A percentile compares a stretch with the other conserved stretches of the same genome.
Evolutionary conservation across 352 stramenopile genomes (phyloP).

Genomic region (Pythium rishiriense): DNA sequence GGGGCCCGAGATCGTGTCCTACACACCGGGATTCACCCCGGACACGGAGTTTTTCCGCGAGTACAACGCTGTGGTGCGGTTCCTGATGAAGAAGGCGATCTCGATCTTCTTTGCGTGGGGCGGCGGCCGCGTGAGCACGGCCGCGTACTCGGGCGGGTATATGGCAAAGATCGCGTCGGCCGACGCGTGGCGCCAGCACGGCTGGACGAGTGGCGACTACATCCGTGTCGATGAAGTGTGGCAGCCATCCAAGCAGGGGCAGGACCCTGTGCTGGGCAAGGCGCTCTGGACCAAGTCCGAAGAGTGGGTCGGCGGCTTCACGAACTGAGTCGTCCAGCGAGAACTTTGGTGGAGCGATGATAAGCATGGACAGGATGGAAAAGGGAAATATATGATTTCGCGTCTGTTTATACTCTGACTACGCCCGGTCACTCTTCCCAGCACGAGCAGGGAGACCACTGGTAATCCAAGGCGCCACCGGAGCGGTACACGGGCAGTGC

Average conservation of each 20-base stretch:
- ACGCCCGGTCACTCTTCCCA: not conserved
- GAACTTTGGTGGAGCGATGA: too few species aligned
- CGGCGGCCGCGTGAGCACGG: slow-evolving; percentile 18
- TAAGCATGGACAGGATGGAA: not conserved
- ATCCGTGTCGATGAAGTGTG: slow-evolving; percentile 30
- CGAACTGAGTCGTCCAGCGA: too few species aligned
- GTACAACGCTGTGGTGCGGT: slow-evolving; percentile 2
- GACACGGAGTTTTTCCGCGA: slow-evolving; percentile 29
- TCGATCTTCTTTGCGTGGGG: not conserved
- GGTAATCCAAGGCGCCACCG: not conserved
- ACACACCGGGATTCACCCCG: slow-evolving; percentile 31
- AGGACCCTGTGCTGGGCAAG: slow-evolving; percentile 23
- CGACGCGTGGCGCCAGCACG: slow-evolving; percentile 13
- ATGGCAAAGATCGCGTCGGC: slow-evolving; percentile 32
- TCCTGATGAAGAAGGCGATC: slow-evolving; percentile 15
- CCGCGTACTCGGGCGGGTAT: slow-evolving; percentile 28
- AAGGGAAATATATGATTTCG: too few species aligned
- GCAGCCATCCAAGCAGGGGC: slow-evolving; percentile 20
- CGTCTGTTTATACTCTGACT: too few species aligned
- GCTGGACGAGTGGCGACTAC: slow-evolving; percentile 29
- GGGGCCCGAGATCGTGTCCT: slow-evolving; percentile 26
- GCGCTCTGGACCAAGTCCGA: slow-evolving; percentile 34
- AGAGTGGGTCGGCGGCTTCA: too few species aligned
- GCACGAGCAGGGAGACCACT: not conserved
- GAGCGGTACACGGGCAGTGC: slow-evolving; percentile 16